These are phyloP conservation scores for Euryodendron excelsum DNA, from an alignment of 148 eudicot genomes.

Conservation along the genomic window DNA sequence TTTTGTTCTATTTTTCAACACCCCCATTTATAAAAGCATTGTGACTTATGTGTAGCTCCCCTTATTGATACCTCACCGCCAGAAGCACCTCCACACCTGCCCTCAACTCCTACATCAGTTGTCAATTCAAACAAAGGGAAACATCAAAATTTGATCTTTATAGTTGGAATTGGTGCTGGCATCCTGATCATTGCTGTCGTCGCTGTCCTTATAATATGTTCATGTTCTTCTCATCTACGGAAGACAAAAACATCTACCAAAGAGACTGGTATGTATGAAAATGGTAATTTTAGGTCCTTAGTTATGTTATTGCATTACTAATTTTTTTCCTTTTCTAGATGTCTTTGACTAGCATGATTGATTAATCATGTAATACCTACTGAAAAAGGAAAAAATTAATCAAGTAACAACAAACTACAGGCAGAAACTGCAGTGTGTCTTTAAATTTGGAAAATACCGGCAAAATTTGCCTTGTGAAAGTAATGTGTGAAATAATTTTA, in stretches of 20 bases:
- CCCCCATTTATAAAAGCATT: constrained; percentile 1
- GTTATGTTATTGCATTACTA: background rate
- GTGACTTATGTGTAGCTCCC: constrained; percentile 60
- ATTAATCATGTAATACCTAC: background rate
- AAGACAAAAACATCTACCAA: constrained; percentile 40
- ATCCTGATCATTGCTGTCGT: constrained; percentile 42
- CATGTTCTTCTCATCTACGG: constrained; percentile 41
- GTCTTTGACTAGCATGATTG: background rate
- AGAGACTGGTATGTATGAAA: constrained; percentile 58
- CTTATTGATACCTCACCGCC: constrained; percentile 42
- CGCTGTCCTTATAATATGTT: constrained; percentile 48
- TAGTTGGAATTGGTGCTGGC: constrained; percentile 52
- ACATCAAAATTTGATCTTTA: constrained; percentile 41
- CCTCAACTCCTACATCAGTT: constrained; percentile 42
- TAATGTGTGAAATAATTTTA: background rate
- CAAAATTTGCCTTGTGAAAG: background rate
- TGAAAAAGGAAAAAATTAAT: no score
- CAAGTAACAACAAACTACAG: background rate
- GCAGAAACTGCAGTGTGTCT: background rate
- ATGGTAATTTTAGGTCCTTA: constrained; percentile 1
- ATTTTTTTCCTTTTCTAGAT: background rate
- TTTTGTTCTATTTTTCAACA: background rate
- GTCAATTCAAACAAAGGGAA: constrained; percentile 41
- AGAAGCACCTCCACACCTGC: constrained; percentile 37
- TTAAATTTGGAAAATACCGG: background rate